phyloP scores from a whole-genome alignment of 345 rosid species.

The Abelmoschus esculentus region DNA sequence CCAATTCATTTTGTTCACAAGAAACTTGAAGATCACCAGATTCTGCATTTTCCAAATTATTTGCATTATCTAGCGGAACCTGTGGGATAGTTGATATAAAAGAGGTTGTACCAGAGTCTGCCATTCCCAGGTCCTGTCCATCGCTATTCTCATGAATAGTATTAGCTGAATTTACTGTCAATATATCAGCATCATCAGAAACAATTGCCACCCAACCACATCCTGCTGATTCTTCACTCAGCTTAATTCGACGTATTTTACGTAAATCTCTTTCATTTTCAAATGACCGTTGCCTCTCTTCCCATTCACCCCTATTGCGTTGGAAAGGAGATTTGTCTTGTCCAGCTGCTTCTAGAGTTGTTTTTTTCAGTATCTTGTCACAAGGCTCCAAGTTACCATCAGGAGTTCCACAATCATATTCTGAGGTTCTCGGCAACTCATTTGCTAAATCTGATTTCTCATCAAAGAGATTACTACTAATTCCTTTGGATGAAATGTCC shows the following conservation, averaged over 20 bases:
- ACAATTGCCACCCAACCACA: slow-evolving; percentile 25
- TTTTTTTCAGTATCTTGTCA: slow-evolving; percentile 13
- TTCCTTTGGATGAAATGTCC: slow-evolving; percentile 17
- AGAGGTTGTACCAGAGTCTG: slow-evolving; percentile 30
- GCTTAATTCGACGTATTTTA: slow-evolving; percentile 22
- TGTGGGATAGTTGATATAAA: slow-evolving; percentile 33
- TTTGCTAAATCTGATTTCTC: slow-evolving; percentile 25
- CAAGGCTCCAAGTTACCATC: slow-evolving; percentile 23
- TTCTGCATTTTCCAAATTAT: slow-evolving; percentile 14
- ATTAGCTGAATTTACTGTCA: slow-evolving; percentile 22
- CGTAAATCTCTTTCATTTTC: slow-evolving; percentile 34
- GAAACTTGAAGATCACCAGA: slow-evolving; percentile 12
- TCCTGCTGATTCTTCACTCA: slow-evolving; percentile 24
- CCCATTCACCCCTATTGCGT: slow-evolving; percentile 9
- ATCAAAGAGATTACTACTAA: slow-evolving; percentile 15
- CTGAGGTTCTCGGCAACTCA: slow-evolving; percentile 28
- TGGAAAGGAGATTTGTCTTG: slow-evolving; percentile 7
- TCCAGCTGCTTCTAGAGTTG: slow-evolving; percentile 10
- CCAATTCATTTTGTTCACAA: slow-evolving; percentile 13
- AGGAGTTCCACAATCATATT: slow-evolving; percentile 20
- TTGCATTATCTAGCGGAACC: slow-evolving; percentile 21
- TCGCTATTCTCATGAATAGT: slow-evolving; percentile 12
- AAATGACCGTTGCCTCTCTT: slow-evolving; percentile 16
- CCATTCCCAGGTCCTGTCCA: slow-evolving; percentile 18
- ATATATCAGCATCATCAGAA: slow-evolving; percentile 31